Percentiles rank a stretch among this genome's conserved stretches.
phyloP scores from a whole-genome alignment of 1,139 yeast genomes.

The Suhomyces kunorum region DNA sequence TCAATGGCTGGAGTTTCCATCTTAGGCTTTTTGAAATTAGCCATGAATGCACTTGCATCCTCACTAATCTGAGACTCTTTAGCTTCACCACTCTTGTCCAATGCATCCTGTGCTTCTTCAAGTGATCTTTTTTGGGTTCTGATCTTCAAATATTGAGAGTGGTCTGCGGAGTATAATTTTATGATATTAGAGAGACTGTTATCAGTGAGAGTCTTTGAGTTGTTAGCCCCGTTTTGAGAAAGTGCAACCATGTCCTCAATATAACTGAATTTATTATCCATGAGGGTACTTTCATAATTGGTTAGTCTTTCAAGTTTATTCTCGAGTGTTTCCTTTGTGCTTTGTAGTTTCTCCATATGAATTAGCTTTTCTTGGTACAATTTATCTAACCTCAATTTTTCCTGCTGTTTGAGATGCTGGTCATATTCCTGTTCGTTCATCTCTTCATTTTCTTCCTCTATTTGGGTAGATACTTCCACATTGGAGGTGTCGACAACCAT shows the following conservation, averaged over 20 bases:
- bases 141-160: constrained; percentile 39
- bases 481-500: constrained; percentile 16
- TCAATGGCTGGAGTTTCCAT: constrained; percentile 1
- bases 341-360: constrained; percentile 22
- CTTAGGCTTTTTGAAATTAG: constrained; percentile 12
- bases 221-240: background rate
- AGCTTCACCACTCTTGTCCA: constrained; percentile 30
- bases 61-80: constrained; percentile 16
- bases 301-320: constrained; percentile 22
- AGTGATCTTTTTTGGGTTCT: constrained; percentile 31
- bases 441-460: constrained; percentile 28
- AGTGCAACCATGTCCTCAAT: constrained; percentile 32
- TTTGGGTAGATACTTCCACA: constrained; percentile 13
- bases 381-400: constrained; percentile 21
- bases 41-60: constrained; percentile 23
- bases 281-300: constrained; percentile 35
- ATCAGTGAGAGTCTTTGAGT: background rate
- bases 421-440: constrained; percentile 40
- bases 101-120: constrained; percentile 40
- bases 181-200: constrained; percentile 7
- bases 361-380: constrained; percentile 22
- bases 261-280: constrained; percentile 38
- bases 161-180: constrained; percentile 36
- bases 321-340: constrained; percentile 20
- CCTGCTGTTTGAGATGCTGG: constrained; percentile 21